These are phyloP conservation scores for Fusarium sp. DNA, from an alignment of 2,329 filamentous ascomycete genomes.

Conservation along the genomic window DNA sequence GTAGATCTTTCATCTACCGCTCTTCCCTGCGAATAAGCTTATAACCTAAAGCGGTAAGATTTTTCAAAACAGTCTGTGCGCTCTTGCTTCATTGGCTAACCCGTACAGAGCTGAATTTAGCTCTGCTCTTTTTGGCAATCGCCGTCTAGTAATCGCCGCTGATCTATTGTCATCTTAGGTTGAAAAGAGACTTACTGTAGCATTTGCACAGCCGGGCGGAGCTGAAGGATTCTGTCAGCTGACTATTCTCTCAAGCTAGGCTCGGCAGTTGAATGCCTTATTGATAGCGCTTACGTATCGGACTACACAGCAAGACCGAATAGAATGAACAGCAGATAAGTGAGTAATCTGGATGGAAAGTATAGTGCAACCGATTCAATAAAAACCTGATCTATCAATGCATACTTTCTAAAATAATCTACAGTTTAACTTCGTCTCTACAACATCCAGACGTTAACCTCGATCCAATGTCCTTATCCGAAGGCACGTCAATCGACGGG, in stretches of 20 bases:
- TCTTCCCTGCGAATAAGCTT: no score
- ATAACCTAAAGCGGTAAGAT: no score
- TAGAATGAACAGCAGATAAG: neutral
- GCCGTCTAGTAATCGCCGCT: neutral
- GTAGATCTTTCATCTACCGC: no score
- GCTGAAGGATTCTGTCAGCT: neutral
- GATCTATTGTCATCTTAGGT: neutral
- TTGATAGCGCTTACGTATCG: neutral
- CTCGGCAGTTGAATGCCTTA: no score
- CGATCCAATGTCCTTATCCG: conserved; percentile 16
- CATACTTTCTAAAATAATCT: neutral
- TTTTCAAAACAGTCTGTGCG: no score
- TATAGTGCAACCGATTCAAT: rapidly evolving
- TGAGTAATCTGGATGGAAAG: rapidly evolving
- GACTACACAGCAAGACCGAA: rapidly evolving
- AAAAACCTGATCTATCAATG: rapidly evolving
- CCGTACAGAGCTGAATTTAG: neutral
- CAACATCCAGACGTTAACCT: conserved; percentile 12
- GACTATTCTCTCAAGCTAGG: neutral
- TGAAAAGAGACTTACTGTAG: rapidly evolving
- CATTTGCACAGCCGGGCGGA: neutral
- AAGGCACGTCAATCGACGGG: conserved; percentile 15
- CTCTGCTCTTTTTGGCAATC: neutral
- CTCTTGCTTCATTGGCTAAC: no score
- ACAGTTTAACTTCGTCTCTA: conserved; percentile 9